These are phyloP conservation scores for Helenozyma rhizophorensis DNA, from an alignment of 805 yeast genomes.

Conservation along the genomic window DNA sequence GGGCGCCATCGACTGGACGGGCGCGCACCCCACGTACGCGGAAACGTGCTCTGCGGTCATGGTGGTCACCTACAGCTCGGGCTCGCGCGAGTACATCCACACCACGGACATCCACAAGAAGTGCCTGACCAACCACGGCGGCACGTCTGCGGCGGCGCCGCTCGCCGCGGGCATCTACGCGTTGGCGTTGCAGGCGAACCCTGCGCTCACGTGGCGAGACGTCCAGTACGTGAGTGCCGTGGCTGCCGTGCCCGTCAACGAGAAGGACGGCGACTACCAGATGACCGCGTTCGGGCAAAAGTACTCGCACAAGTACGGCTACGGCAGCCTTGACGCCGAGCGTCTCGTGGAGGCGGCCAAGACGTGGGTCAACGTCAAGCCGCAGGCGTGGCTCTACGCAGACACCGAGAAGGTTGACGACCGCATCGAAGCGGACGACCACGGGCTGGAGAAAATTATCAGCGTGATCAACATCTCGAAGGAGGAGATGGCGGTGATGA, in stretches of 20 bases:
- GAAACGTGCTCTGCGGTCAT: slow-evolving; percentile 94
- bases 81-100: slow-evolving; percentile 83
- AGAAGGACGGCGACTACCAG: slow-evolving; percentile 73
- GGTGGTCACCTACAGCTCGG: slow-evolving; percentile 91
- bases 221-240: slow-evolving; percentile 78
- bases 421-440: slow-evolving; percentile 5
- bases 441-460: slow-evolving; percentile 16
- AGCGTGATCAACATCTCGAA: slow-evolving; percentile 40
- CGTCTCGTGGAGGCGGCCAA: slow-evolving; percentile 67
- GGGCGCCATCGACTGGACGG: slow-evolving; percentile 86
- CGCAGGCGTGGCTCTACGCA: slow-evolving; percentile 77
- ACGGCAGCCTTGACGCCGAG: slow-evolving; percentile 86
- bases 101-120: slow-evolving; percentile 72
- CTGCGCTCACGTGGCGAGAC: slow-evolving; percentile 92
- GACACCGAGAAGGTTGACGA: slow-evolving; percentile 35
- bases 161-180: slow-evolving; percentile 95
- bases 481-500: slow-evolving; percentile 48
- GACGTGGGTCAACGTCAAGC: slow-evolving; percentile 80
- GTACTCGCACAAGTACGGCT: slow-evolving; percentile 87
- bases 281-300: slow-evolving; percentile 58
- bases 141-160: slow-evolving; percentile 99
- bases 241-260: slow-evolving; percentile 64
- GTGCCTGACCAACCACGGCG: slow-evolving; percentile 82
- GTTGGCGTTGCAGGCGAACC: slow-evolving; percentile 75
- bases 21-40: slow-evolving; percentile 82